These are phyloP conservation scores for Kalaharituber pfeilii DNA, from an alignment of 2,329 filamentous ascomycete species.

Conservation along the genomic window DNA sequence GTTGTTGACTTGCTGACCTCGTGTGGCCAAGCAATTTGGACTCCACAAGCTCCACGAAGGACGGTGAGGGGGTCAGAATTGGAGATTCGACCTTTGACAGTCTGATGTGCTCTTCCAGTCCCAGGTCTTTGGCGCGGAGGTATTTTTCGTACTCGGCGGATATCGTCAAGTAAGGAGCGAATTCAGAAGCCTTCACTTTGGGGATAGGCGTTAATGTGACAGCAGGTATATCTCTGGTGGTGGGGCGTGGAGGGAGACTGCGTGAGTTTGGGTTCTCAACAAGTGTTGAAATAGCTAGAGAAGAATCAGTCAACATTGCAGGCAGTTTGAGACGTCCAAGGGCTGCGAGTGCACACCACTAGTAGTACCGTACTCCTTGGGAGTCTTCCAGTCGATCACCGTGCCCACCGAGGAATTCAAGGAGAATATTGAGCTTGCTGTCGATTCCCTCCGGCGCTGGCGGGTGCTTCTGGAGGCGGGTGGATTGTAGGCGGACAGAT, in stretches of 20 bases:
- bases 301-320: constrained; percentile 40
- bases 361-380: constrained; percentile 64
- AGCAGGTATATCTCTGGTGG: constrained; percentile 75
- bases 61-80: constrained; percentile 9
- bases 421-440: constrained; percentile 72
- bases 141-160: constrained; percentile 82
- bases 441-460: constrained; percentile 49
- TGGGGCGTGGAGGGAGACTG: constrained; percentile 76
- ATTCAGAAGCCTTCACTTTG: constrained; percentile 61
- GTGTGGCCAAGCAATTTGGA: constrained; percentile 3
- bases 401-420: constrained; percentile 19
- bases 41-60: constrained; percentile 8
- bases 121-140: constrained; percentile 61
- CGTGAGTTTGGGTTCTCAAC: constrained; percentile 50
- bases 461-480: constrained; percentile 9
- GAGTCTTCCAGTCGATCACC: constrained; percentile 38
- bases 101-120: constrained; percentile 28
- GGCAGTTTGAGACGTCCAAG: constrained; percentile 65
- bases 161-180: constrained; percentile 68
- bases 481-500: constrained; percentile 12
- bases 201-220: constrained; percentile 79
- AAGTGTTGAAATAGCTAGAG: constrained; percentile 72
- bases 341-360: constrained; percentile 56
- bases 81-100: constrained; percentile 21
- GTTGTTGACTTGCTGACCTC: background rate